A percentile compares a stretch with the other conserved stretches of the same genome.
phyloP scores from a whole-genome alignment of 164 flowering plant genomes.

The Platanus orientalis region DNA sequence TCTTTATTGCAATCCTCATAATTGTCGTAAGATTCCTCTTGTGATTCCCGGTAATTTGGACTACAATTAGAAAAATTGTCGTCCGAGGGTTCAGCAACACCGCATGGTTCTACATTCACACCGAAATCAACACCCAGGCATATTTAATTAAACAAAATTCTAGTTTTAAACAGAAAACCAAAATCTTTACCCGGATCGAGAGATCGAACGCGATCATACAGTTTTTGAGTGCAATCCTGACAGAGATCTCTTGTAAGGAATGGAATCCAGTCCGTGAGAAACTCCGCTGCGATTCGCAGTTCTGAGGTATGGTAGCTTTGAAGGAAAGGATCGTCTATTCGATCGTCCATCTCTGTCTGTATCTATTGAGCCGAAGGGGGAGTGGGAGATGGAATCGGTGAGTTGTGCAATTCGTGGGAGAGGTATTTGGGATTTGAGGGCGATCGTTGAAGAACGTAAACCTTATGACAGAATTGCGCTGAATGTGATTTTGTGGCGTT shows the following conservation, averaged over 20 bases:
- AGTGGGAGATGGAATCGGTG: too few species aligned
- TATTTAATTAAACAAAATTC: background rate
- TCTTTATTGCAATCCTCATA: constrained; percentile 43
- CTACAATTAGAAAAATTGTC: constrained; percentile 7
- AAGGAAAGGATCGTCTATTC: constrained; percentile 44
- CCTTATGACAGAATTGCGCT: too few species aligned
- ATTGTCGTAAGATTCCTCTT: constrained; percentile 4
- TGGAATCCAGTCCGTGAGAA: constrained; percentile 69
- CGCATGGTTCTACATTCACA: constrained; percentile 16
- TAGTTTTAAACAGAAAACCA: background rate
- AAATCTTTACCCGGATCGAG: constrained; percentile 41
- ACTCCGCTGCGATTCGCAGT: constrained; percentile 65
- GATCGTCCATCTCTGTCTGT: constrained; percentile 7
- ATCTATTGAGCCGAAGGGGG: background rate
- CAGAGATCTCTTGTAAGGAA: constrained; percentile 72
- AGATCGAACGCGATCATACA: constrained; percentile 51
- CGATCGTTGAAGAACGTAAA: too few species aligned
- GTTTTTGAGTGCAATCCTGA: constrained; percentile 35
- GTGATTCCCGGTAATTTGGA: constrained; percentile 6
- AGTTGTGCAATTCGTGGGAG: too few species aligned
- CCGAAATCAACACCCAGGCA: background rate
- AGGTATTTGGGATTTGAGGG: too few species aligned
- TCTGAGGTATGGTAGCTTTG: constrained; percentile 44
- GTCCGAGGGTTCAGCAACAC: constrained; percentile 9
- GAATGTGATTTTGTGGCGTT: too few species aligned